A percentile compares a stretch with the other conserved stretches of the same genome.
These are phyloP conservation scores for Sugiyamaella lignohabitans DNA, from an alignment of 805 yeast species.

Conservation along the genomic window DNA sequence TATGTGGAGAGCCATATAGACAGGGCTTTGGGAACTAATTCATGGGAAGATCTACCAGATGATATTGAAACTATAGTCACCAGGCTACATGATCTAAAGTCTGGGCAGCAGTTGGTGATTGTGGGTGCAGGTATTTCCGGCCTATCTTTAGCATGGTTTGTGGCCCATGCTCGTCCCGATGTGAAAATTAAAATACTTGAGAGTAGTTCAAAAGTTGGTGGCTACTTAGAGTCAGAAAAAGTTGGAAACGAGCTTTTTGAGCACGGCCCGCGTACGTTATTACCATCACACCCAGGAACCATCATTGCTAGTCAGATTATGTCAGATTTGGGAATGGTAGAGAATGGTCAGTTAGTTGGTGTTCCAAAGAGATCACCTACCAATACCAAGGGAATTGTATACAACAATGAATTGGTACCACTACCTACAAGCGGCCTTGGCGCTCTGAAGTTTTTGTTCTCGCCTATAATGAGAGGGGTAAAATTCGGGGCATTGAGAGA, in stretches of 20 bases:
- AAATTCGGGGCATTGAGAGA: constrained; percentile 44
- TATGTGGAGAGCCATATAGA: not conserved
- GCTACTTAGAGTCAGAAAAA: constrained; percentile 57
- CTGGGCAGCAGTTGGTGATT: constrained; percentile 49
- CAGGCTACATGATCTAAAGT: constrained; percentile 28
- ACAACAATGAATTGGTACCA: constrained; percentile 24
- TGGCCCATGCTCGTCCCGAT: constrained; percentile 72
- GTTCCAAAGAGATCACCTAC: constrained; percentile 54
- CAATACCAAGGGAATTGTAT: constrained; percentile 63
- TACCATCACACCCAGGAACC: constrained; percentile 76
- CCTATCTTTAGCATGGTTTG: constrained; percentile 41
- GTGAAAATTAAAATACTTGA: constrained; percentile 60
- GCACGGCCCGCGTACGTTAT: constrained; percentile 84
- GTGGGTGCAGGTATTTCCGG: constrained; percentile 91
- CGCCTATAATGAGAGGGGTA: constrained; percentile 40
- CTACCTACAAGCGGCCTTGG: constrained; percentile 25
- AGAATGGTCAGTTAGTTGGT: constrained; percentile 44
- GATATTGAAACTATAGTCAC: constrained; percentile 25
- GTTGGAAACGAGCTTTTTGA: constrained; percentile 42
- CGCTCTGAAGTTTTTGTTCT: constrained; percentile 19
- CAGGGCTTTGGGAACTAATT: constrained; percentile 3
- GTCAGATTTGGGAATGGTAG: constrained; percentile 40
- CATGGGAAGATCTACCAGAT: constrained; percentile 27
- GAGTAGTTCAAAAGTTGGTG: constrained; percentile 52
- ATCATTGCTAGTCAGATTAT: constrained; percentile 25